Evolutionary conservation across 805 yeast genomes (phyloP), one percentile per base, ranked within the genome.

Genomic region (Candida xyloterini): DNA sequence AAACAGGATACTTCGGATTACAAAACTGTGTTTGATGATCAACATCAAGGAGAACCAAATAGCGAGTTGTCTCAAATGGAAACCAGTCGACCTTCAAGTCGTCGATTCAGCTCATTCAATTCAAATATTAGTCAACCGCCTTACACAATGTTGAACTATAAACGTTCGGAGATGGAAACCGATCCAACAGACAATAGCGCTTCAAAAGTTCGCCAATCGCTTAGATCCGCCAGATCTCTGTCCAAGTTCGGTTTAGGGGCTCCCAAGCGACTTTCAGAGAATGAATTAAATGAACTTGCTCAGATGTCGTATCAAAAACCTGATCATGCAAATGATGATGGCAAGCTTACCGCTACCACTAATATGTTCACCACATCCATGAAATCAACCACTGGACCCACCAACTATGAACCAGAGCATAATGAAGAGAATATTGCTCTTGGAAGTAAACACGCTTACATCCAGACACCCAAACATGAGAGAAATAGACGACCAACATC

Each of bases 191-290:
- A 42, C 27, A 22, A 41, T 42, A 20, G 29, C 46, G 27, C 48
- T 27, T 30, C 39, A 25, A 47, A 25, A 44, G 33, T 28, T 16
- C 27, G 42, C 25, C 45, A 34, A 33, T 48, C 38, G 10, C 34
- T 37, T n/a, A 21, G 44, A 42, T 38, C 44, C 3, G 42, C 46
- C 5, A 35, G 52, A 25, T 47, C 51, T 8, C 48, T 59, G 20
- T 40, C 56, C 1, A 59, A 72, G 42, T 57, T 73, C 15, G 58
- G 59, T 10, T 30, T 76, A 27, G 81, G 81, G 2, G 79, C 78
- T 9, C 79, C 80, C 1, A 67, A 72, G 47, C 55, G 81, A 34
- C 65, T 73, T 2, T 57, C 68, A 29, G 65, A 55, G 15, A 44
- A 33, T 33, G 58, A 46, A 40, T 35, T 45, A 33, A 42, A 50